Evolutionary conservation across 2,329 filamentous ascomycete species (phyloP).

Genomic region (Knoxdaviesia proteae): DNA sequence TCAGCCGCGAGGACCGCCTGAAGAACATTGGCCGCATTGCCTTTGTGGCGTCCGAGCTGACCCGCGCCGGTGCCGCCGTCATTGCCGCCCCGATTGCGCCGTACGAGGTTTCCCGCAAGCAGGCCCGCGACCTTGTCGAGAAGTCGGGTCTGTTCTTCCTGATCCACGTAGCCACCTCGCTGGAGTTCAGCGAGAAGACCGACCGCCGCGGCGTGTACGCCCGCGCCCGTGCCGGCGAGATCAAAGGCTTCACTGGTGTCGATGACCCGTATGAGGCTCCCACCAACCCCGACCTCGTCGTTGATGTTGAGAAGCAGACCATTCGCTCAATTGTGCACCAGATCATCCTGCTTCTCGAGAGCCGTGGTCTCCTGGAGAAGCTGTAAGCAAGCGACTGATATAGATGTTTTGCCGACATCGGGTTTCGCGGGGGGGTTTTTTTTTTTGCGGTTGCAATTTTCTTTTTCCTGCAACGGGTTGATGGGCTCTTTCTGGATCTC

Average conservation of each 20-base stretch:
- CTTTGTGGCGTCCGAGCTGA: slow-evolving; percentile 89
- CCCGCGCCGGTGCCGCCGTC: slow-evolving; percentile 77
- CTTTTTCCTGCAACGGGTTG: no score
- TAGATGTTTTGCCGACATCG: no score
- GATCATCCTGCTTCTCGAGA: slow-evolving; percentile 84
- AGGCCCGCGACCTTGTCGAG: slow-evolving; percentile 68
- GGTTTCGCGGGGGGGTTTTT: no score
- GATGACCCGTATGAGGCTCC: slow-evolving; percentile 92
- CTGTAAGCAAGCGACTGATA: slow-evolving; percentile 14
- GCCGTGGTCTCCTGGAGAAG: slow-evolving; percentile 65
- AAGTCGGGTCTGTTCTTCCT: slow-evolving; percentile 86
- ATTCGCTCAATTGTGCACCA: slow-evolving; percentile 91
- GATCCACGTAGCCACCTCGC: slow-evolving; percentile 78
- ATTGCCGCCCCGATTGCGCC: slow-evolving; percentile 94
- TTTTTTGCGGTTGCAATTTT: background rate
- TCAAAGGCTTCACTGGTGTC: slow-evolving; percentile 95
- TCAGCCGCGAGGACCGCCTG: slow-evolving; percentile 79
- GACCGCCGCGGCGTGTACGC: slow-evolving; percentile 83
- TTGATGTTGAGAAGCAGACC: slow-evolving; percentile 68
- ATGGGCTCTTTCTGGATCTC: no score
- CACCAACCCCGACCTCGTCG: slow-evolving; percentile 58
- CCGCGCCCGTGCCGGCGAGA: slow-evolving; percentile 66
- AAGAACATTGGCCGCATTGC: slow-evolving; percentile 91
- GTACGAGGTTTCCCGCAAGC: slow-evolving; percentile 56
- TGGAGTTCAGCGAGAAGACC: slow-evolving; percentile 86